A percentile compares a stretch with the other conserved stretches of the same genome.
phyloP scores from a whole-genome alignment of 192 early-diverging fungal genomes.

The Funneliformis geosporum region DNA sequence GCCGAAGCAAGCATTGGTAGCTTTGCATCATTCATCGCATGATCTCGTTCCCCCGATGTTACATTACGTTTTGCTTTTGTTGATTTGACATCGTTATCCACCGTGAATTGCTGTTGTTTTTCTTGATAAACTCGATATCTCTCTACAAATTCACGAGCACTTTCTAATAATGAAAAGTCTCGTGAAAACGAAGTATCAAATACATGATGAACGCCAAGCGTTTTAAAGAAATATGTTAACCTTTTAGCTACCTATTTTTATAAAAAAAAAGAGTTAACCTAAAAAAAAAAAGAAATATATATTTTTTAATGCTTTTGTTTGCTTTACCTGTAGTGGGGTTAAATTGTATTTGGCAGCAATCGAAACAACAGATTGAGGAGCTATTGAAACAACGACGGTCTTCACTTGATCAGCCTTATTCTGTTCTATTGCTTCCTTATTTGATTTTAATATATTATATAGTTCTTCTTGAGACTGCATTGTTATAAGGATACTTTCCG shows the following conservation, averaged over 20 bases:
- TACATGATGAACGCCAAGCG: conserved; percentile 80
- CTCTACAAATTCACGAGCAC: conserved; percentile 86
- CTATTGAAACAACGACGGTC: conserved; percentile 83
- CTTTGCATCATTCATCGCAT: neutral
- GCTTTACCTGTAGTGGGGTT: conserved; percentile 53
- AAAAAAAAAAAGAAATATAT: too few species aligned
- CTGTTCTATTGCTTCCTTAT: conserved; percentile 50
- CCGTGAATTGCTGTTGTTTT: conserved; percentile 31
- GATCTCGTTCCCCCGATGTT: conserved; percentile 38
- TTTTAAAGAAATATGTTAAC: conserved; percentile 74
- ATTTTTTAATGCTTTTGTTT: neutral
- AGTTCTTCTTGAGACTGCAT: conserved; percentile 94
- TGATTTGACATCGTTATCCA: conserved; percentile 34
- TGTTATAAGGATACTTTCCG: conserved; percentile 90
- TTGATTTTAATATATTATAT: conserved; percentile 62
- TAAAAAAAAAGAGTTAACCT: neutral
- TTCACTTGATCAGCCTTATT: neutral
- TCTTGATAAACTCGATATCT: conserved; percentile 58
- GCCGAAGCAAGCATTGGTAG: conserved; percentile 68
- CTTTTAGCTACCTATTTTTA: conserved; percentile 60
- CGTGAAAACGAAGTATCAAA: conserved; percentile 90
- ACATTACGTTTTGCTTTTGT: conserved; percentile 39
- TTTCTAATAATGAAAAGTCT: conserved; percentile 83
- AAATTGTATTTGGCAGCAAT: conserved; percentile 84
- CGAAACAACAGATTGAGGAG: conserved; percentile 89